These are phyloP conservation scores for Diaporthe nobilis DNA, from an alignment of 2,329 filamentous ascomycete genomes.

Conservation along the genomic window DNA sequence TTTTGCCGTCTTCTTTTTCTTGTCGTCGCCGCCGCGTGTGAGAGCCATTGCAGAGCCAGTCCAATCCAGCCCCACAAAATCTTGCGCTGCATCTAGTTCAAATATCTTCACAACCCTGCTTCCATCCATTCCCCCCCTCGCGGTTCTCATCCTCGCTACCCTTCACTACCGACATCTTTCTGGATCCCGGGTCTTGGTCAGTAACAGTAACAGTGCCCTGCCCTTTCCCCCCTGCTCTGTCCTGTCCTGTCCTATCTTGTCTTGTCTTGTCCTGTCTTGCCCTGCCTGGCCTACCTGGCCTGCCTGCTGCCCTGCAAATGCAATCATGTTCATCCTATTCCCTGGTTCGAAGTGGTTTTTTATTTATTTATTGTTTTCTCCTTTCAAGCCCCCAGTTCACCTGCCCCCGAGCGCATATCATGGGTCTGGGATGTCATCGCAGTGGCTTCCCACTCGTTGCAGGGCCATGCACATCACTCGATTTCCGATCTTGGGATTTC, in stretches of 20 bases:
- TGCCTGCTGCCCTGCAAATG: slow-evolving; percentile 19
- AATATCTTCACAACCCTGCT: slow-evolving; percentile 43
- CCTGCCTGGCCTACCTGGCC: neutral
- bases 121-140: slow-evolving; percentile 38
- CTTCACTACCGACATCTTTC: slow-evolving; percentile 37
- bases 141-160: slow-evolving; percentile 39
- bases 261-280: neutral
- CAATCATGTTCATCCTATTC: slow-evolving; percentile 34
- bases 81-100: slow-evolving; percentile 41
- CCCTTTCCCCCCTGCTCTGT: slow-evolving; percentile 26
- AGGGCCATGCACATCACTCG: slow-evolving; percentile 37
- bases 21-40: slow-evolving; percentile 23
- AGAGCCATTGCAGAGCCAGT: slow-evolving; percentile 28
- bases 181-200: slow-evolving; percentile 39
- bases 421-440: slow-evolving; percentile 34
- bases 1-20: slow-evolving; percentile 35
- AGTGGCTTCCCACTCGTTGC: slow-evolving; percentile 30
- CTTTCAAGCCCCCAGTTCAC: slow-evolving; percentile 11
- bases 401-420: slow-evolving; percentile 5
- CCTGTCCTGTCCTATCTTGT: neutral
- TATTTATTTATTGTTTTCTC: neutral
- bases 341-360: slow-evolving; percentile 21
- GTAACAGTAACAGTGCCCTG: slow-evolving; percentile 37
- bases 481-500: slow-evolving; percentile 39
- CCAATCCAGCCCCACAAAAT: slow-evolving; percentile 35